Base-by-base conservation (phyloP, 2,329 filamentous ascomycete genomes). In the Diplodia corticola region DNA sequence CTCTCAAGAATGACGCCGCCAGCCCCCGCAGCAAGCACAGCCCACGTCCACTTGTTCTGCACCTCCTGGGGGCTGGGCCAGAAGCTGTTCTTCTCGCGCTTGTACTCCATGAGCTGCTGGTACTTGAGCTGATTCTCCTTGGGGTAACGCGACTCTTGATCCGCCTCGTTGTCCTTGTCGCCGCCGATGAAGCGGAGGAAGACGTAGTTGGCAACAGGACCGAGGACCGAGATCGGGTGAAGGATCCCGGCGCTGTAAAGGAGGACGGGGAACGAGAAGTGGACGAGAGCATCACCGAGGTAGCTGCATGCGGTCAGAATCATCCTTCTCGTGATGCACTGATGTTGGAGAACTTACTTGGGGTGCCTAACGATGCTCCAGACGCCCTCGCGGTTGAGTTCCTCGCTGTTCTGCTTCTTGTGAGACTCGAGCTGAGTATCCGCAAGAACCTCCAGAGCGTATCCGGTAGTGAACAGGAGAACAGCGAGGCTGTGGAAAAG, bases 331-430 rank as follows among this genome's bases (percentile, higher is more conserved):
- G n/a, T 15, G 33, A 9, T 37, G 53, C 26, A 22, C 6, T 1
- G 5, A 20, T 17, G 37, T 4, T 15, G 37, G 17, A 30, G 33
- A 20, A 77, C 83, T 74, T 78, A 87, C 85, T 88, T 88, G 0
- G 86, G 86, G 75, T 88, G 85, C 57, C 86, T 77, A 28, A 88
- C 85, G 35, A 88, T 80, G 69, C 84, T 85, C 84, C 85, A 88
- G 33, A 88, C 86, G 13, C 85, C 85, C n/a, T 84, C 80, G 15
- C 82, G 80, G 68, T 83, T 80, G 33, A 87, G 76, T 44, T 77
- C 76, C 17, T 72, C 71, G 17, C 78, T 77, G 5, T 74, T 73
- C 24, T 80, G 74, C 50, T 77, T 73, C 51, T 77, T 76, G 72
- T 86, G 85, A 37, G 78, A 71, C 53, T 83, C 82, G 15, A 88